phyloP scores from a whole-genome alignment of 129 eudicot species.

The Lactuca sativa region DNA sequence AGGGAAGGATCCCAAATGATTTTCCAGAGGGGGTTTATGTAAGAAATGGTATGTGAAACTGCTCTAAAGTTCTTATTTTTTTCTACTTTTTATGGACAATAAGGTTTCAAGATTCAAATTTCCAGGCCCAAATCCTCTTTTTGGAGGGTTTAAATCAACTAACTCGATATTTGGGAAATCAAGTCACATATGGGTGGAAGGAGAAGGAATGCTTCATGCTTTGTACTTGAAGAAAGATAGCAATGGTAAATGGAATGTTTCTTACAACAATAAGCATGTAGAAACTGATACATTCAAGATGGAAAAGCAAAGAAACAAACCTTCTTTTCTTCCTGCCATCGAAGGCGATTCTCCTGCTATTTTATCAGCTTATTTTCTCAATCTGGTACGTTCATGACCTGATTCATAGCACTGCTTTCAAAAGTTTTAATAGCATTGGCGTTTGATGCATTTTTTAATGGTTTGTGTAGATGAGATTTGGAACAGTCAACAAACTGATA shows the following conservation, averaged over 20 bases:
- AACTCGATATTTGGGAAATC: slow-evolving; percentile 62
- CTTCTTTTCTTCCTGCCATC: slow-evolving; percentile 65
- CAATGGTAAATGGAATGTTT: slow-evolving; percentile 40
- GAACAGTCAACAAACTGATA: slow-evolving; percentile 44
- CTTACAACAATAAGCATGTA: slow-evolving; percentile 58
- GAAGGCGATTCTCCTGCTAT: slow-evolving; percentile 71
- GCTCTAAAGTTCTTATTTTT: neutral
- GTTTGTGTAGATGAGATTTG: slow-evolving; percentile 53
- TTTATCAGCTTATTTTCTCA: slow-evolving; percentile 55
- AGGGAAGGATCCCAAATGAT: slow-evolving; percentile 52
- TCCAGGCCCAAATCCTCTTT: slow-evolving; percentile 76
- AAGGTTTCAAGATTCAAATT: neutral
- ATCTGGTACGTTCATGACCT: slow-evolving; percentile 39
- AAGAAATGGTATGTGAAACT: slow-evolving; percentile 56
- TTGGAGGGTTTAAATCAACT: slow-evolving; percentile 67
- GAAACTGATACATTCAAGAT: slow-evolving; percentile 55
- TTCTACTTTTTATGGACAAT: neutral
- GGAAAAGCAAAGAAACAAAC: slow-evolving; percentile 49
- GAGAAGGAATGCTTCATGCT: slow-evolving; percentile 91
- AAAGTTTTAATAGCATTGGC: neutral
- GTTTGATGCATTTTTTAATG: neutral
- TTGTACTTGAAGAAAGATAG: slow-evolving; percentile 47
- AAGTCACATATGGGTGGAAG: slow-evolving; percentile 76
- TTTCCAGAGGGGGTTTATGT: slow-evolving; percentile 66
- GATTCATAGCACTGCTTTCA: neutral